These are phyloP conservation scores for Aeschynomene evenia DNA, from an alignment of 306 rosid genomes.

Conservation along the genomic window DNA sequence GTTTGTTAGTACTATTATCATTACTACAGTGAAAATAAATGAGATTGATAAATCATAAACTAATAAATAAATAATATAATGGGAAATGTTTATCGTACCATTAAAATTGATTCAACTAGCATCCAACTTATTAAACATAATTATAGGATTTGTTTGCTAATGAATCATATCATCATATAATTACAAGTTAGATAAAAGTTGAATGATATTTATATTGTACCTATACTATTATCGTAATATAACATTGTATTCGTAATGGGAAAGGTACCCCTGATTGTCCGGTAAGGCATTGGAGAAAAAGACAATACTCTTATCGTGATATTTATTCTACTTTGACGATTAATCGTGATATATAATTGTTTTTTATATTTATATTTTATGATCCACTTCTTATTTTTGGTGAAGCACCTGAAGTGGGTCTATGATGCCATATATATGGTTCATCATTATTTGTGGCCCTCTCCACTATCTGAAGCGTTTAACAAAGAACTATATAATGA, in stretches of 20 bases:
- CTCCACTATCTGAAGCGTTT: not conserved
- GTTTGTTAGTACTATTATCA: not conserved
- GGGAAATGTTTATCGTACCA: too few relatives aligned
- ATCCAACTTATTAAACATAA: too few relatives aligned
- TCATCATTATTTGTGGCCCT: not conserved
- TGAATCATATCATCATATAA: too few relatives aligned
- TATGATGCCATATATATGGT: not conserved
- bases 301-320: not conserved
- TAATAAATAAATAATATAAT: too few relatives aligned
- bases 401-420: slow-evolving; percentile 31
- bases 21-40: not conserved
- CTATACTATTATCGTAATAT: too few relatives aligned
- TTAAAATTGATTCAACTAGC: too few relatives aligned
- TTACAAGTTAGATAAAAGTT: too few relatives aligned
- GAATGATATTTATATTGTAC: too few relatives aligned
- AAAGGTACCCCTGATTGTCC: not conserved
- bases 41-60: not conserved
- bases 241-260: slow-evolving; percentile 18
- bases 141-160: too few relatives aligned
- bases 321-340: not conserved
- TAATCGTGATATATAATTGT: not conserved
- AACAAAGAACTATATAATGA: not conserved
- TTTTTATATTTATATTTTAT: too few relatives aligned
- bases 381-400: not conserved
- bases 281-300: slow-evolving; percentile 3